These are phyloP conservation scores for Pythium aristosporum DNA, from an alignment of 352 stramenopile genomes.

Conservation along the genomic window DNA sequence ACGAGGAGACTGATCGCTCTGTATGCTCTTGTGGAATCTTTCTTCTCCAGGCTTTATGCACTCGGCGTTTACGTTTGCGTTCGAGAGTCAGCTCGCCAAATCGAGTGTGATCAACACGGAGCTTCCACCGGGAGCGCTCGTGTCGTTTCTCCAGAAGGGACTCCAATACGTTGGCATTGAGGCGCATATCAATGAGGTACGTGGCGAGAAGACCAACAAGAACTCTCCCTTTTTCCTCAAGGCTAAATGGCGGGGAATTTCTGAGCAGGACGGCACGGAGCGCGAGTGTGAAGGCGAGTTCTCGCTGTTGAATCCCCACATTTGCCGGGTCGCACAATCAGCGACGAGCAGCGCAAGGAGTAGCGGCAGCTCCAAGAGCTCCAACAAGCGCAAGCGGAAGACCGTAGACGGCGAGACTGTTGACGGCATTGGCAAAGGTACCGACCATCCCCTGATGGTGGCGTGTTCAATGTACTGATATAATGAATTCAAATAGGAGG, in stretches of 20 bases:
- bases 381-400: slow-evolving; percentile 86
- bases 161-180: slow-evolving; percentile 94
- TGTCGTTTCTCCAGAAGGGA: slow-evolving; percentile 99
- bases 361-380: slow-evolving; percentile 39
- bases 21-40: neutral
- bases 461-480: neutral
- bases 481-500: slow-evolving; percentile 23
- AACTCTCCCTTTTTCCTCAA: neutral
- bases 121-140: slow-evolving; percentile 95
- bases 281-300: slow-evolving; percentile 88
- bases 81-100: slow-evolving; percentile 96
- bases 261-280: slow-evolving; percentile 74
- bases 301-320: slow-evolving; percentile 91
- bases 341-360: slow-evolving; percentile 65
- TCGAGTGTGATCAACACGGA: slow-evolving; percentile 91
- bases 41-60: slow-evolving; percentile 90
- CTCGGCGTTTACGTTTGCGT: slow-evolving; percentile 98
- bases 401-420: slow-evolving; percentile 40
- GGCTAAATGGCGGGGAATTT: neutral
- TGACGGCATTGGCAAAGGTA: slow-evolving; percentile 51
- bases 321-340: slow-evolving; percentile 84
- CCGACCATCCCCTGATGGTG: neutral
- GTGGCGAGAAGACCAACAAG: neutral
- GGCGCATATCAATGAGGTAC: slow-evolving; percentile 86
- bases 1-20: neutral